Conservation (phyloP, 192 early-diverging fungal species). For the Jimgerdemannia lactiflua region DNA sequence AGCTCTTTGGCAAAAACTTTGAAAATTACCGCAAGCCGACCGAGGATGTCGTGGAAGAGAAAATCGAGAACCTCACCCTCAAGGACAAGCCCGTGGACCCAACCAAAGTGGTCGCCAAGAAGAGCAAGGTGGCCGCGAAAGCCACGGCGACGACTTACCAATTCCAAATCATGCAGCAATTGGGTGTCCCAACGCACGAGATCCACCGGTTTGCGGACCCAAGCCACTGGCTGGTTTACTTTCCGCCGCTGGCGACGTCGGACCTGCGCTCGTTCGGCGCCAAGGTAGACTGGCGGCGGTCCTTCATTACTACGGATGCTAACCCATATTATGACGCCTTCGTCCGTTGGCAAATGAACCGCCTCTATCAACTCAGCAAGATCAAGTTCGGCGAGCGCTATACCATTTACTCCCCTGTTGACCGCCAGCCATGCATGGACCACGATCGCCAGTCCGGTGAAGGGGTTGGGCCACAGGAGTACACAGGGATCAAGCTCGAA, state of each 20-base stretch:
- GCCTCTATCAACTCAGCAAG: conserved; percentile 71
- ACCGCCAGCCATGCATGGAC: conserved; percentile 99
- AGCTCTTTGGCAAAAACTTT: conserved; percentile 79
- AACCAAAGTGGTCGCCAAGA: conserved; percentile 65
- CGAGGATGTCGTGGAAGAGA: conserved; percentile 30
- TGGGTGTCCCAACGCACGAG: conserved; percentile 83
- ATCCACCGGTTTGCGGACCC: conserved; percentile 94
- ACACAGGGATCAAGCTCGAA: conserved; percentile 93
- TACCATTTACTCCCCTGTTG: conserved; percentile 94
- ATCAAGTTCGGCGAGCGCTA: conserved; percentile 96
- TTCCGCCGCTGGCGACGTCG: conserved; percentile 82
- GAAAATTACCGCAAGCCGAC: conserved; percentile 27
- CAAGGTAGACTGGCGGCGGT: conserved; percentile 94
- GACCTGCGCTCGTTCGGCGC: conserved; percentile 75
- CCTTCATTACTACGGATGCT: conserved; percentile 96
- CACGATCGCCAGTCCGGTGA: conserved; percentile 95
- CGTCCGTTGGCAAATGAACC: conserved; percentile 97
- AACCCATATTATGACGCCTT: conserved; percentile 99
- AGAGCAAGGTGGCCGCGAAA: conserved; percentile 91
- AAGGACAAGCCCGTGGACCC: conserved; percentile 49
- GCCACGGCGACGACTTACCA: conserved; percentile 81
- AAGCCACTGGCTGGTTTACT: conserved; percentile 90
- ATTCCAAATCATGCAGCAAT: conserved; percentile 94
- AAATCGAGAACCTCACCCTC: conserved; percentile 29
- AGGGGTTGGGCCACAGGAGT: conserved; percentile 91